phyloP scores from a whole-genome alignment of 805 yeast species.

The Ogataea saltuana region DNA sequence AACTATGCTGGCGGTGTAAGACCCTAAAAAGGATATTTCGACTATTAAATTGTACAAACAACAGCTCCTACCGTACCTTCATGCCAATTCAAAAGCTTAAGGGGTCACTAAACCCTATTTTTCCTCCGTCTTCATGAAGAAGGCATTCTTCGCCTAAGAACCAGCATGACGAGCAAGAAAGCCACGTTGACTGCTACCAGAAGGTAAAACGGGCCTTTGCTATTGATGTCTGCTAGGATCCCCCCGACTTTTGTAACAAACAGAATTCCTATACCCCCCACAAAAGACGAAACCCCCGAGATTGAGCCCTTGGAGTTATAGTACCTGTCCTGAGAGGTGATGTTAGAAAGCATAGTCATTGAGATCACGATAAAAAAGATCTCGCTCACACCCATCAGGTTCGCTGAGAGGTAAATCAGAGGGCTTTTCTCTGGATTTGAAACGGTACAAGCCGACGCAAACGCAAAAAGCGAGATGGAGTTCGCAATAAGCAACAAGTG shows the following conservation, averaged over 20 bases:
- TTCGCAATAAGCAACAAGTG: conserved; percentile 41
- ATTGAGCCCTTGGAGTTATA: conserved; percentile 58
- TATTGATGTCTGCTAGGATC: conserved; percentile 53
- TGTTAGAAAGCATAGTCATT: conserved; percentile 50
- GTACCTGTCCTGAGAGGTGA: conserved; percentile 44
- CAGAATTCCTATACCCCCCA: conserved; percentile 69
- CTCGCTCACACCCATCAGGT: conserved; percentile 59
- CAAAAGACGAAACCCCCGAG: conserved; percentile 66
- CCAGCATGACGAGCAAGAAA: conserved; percentile 25
- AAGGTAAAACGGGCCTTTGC: conserved; percentile 59
- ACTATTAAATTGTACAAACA: too few species aligned
- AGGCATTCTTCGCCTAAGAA: conserved; percentile 14
- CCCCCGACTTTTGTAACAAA: conserved; percentile 65
- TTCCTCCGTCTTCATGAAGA: too few species aligned
- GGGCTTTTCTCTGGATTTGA: conserved; percentile 38
- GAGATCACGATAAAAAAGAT: conserved; percentile 63
- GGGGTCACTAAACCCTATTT: too few species aligned
- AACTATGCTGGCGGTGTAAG: too few species aligned
- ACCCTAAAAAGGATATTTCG: too few species aligned
- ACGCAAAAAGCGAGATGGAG: conserved; percentile 45
- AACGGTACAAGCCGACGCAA: conserved; percentile 38
- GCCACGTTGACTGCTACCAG: conserved; percentile 44
- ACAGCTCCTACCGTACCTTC: too few species aligned
- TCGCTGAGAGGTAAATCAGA: conserved; percentile 40
- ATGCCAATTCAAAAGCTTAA: too few species aligned